Evolutionary conservation across 2,329 filamentous ascomycete genomes (phyloP).

Genomic region (Penicillium brevicompactum): DNA sequence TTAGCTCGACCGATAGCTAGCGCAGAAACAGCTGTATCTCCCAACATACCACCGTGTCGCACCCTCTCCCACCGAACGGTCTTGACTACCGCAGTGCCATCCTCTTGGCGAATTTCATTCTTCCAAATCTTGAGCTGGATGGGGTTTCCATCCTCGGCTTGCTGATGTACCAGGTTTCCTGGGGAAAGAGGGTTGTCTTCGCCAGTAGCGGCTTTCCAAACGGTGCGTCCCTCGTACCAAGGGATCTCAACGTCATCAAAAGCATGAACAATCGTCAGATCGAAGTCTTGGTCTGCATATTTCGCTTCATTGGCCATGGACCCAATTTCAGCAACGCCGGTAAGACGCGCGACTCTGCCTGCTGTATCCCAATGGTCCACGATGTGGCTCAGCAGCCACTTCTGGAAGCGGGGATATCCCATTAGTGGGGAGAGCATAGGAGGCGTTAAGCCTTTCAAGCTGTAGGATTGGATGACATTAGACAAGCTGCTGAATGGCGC

Average conservation of each 20-base stretch:
- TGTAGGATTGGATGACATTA: slow-evolving; percentile 74
- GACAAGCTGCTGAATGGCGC: slow-evolving; percentile 77
- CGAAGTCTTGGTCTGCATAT: slow-evolving; percentile 56
- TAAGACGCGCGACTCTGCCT: slow-evolving; percentile 57
- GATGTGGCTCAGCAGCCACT: slow-evolving; percentile 63
- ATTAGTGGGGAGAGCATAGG: slow-evolving; percentile 72
- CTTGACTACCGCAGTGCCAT: slow-evolving; percentile 32
- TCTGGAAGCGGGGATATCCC: slow-evolving; percentile 65
- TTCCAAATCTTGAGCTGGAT: slow-evolving; percentile 44
- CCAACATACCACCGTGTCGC: slow-evolving; percentile 43
- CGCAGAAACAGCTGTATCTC: no score
- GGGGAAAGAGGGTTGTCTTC: slow-evolving; percentile 25
- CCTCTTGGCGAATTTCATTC: slow-evolving; percentile 21
- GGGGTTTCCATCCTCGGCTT: slow-evolving; percentile 30
- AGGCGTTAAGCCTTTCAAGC: slow-evolving; percentile 75
- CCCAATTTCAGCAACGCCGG: slow-evolving; percentile 31
- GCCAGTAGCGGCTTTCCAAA: slow-evolving; percentile 43
- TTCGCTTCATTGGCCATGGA: slow-evolving; percentile 53
- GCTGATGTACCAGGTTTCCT: slow-evolving; percentile 33
- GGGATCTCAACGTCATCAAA: slow-evolving; percentile 81
- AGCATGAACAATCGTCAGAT: slow-evolving; percentile 76
- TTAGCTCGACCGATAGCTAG: no score
- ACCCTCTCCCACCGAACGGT: slow-evolving; percentile 48
- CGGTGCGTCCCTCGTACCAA: slow-evolving; percentile 53
- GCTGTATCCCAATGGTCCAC: slow-evolving; percentile 82